Evolutionary conservation across 164 flowering plant genomes (phyloP).

Genomic region (Sedum album): DNA sequence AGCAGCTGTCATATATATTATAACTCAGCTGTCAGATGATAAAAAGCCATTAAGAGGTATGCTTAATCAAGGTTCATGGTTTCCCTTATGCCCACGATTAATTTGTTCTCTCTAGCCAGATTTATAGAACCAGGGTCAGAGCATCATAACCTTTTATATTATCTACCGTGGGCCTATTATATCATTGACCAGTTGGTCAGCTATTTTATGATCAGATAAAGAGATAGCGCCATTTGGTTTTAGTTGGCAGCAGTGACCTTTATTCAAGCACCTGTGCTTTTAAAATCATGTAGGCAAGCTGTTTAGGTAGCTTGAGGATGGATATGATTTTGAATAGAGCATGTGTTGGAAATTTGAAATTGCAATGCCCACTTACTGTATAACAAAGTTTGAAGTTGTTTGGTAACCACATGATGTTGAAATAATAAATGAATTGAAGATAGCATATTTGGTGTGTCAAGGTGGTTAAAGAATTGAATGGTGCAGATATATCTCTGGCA

Average conservation of each 20-base stretch:
- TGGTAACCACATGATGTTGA: background rate
- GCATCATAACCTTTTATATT: background rate
- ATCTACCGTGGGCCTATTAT: background rate
- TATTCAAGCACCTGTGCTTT: background rate
- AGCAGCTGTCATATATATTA: slow-evolving; percentile 61
- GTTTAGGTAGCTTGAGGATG: background rate
- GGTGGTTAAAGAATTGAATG: slow-evolving; percentile 6
- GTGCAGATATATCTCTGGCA: slow-evolving; percentile 55
- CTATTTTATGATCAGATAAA: background rate
- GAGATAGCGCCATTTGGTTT: background rate
- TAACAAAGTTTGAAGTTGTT: background rate
- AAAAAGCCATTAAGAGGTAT: slow-evolving; percentile 57
- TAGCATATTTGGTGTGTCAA: background rate
- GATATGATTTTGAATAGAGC: background rate
- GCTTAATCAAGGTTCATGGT: background rate
- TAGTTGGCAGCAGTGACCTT: background rate
- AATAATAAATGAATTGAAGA: background rate
- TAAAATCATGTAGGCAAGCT: background rate
- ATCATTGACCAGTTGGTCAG: background rate
- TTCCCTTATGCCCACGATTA: background rate
- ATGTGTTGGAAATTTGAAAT: background rate
- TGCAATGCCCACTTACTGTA: background rate
- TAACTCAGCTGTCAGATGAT: slow-evolving; percentile 58
- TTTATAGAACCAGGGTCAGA: background rate
- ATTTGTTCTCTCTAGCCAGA: background rate